Conservation (phyloP, 257 asterid species). For the Hygrophila difformis region DNA sequence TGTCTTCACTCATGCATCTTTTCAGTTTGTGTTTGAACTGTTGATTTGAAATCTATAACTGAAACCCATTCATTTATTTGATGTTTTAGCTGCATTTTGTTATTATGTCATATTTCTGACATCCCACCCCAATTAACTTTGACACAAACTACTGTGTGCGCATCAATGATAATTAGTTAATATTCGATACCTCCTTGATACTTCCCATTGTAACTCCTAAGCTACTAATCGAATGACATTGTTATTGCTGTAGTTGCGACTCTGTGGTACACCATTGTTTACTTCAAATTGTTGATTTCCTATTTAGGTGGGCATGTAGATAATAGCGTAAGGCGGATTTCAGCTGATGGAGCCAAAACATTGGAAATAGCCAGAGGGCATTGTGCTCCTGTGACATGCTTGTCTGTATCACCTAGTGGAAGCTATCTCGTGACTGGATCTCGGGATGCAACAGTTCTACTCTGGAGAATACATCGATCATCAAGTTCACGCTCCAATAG, state of each 20-base stretch:
- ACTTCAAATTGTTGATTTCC: conserved; percentile 14
- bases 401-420: conserved; percentile 75
- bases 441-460: conserved; percentile 71
- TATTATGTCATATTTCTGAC: neutral
- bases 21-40: neutral
- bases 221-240: conserved; percentile 12
- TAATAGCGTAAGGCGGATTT: conserved; percentile 77
- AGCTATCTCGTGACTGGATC: conserved; percentile 89
- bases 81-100: too few relatives aligned
- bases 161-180: neutral
- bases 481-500: conserved; percentile 38
- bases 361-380: conserved; percentile 93
- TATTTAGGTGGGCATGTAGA: conserved; percentile 89
- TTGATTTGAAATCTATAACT: neutral
- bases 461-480: conserved; percentile 76
- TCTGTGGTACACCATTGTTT: conserved; percentile 11
- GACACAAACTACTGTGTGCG: neutral
- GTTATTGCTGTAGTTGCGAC: neutral
- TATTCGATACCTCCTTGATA: neutral
- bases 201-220: conserved; percentile 8
- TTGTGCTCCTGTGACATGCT: conserved; percentile 91
- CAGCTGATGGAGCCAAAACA: conserved; percentile 92
- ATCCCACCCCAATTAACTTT: too few relatives aligned
- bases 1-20: neutral
- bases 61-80: neutral